A percentile compares a stretch with the other conserved stretches of the same genome.
Evolutionary conservation across 495 filamentous ascomycete genomes (phyloP).

Genomic region (Xylaria nigripes): DNA sequence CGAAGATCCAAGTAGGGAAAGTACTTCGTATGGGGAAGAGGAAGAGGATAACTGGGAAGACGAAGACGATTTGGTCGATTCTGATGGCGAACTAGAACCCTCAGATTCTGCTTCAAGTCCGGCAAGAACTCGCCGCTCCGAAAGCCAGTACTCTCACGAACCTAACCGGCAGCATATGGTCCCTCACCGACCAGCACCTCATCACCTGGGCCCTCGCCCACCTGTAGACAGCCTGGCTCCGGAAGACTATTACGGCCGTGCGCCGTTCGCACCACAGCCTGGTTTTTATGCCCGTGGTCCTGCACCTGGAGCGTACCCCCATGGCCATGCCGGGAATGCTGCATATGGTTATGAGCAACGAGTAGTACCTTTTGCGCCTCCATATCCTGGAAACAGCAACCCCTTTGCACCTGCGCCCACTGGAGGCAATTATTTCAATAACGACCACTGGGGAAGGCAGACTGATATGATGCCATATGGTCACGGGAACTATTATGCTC

Average conservation of each 20-base stretch:
- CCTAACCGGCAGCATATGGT: conserved; percentile 32
- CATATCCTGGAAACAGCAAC: conserved; percentile 36
- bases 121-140: conserved; percentile 30
- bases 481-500: conserved; percentile 19
- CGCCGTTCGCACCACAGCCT: conserved; percentile 23
- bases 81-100: conserved; percentile 61
- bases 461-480: conserved; percentile 43
- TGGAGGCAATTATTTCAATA: conserved; percentile 30
- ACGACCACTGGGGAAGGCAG: conserved; percentile 23
- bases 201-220: conserved; percentile 28
- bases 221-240: conserved; percentile 43
- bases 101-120: conserved; percentile 71
- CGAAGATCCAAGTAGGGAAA: conserved; percentile 9
- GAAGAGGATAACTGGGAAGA: conserved; percentile 47
- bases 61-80: conserved; percentile 32
- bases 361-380: conserved; percentile 38
- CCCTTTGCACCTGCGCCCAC: conserved; percentile 35
- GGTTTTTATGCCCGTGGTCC: conserved; percentile 30
- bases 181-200: conserved; percentile 29
- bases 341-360: conserved; percentile 26
- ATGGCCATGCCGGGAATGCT: conserved; percentile 34
- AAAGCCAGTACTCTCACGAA: conserved; percentile 25
- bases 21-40: conserved; percentile 19
- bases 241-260: conserved; percentile 31
- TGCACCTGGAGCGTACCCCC: conserved; percentile 25